Evolutionary conservation across 495 filamentous ascomycete genomes (phyloP).

Genomic region (Penicilliopsis zonata): DNA sequence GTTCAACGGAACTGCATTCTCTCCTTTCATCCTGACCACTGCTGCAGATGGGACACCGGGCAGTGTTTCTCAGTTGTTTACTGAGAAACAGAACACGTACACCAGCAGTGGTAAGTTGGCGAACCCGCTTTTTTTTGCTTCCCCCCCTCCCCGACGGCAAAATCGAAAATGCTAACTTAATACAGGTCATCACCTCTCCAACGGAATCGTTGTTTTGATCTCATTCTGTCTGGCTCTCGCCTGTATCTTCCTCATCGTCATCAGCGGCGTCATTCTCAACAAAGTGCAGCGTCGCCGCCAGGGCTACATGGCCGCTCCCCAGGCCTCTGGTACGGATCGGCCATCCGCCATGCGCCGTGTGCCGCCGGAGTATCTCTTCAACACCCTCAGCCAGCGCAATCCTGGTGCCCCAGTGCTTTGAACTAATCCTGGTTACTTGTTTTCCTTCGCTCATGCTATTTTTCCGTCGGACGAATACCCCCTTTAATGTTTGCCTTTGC

Average conservation of each 20-base stretch:
- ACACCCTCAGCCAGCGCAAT: constrained; percentile 31
- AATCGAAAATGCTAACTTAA: constrained; percentile 14
- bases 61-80: constrained; percentile 67
- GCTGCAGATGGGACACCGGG: constrained; percentile 49
- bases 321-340: constrained; percentile 55
- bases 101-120: constrained; percentile 32
- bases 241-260: constrained; percentile 79
- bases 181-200: constrained; percentile 49
- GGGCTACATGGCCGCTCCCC: constrained; percentile 76
- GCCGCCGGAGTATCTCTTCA: constrained; percentile 73
- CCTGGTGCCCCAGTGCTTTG: constrained; percentile 26
- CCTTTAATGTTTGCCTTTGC: constrained; percentile 21
- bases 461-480: constrained; percentile 17
- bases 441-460: constrained; percentile 2
- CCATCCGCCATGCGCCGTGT: constrained; percentile 65
- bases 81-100: constrained; percentile 61
- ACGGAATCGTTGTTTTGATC: constrained; percentile 84
- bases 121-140: constrained; percentile 1
- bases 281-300: constrained; percentile 72
- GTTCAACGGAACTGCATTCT: constrained; percentile 67
- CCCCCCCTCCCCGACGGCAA: constrained; percentile 3
- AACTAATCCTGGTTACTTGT: constrained; percentile 4
- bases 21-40: constrained; percentile 69
- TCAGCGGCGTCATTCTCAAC: constrained; percentile 71
- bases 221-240: constrained; percentile 82